phyloP scores from a whole-genome alignment of 1,139 yeast genomes.

The Dujonia santamariae region DNA sequence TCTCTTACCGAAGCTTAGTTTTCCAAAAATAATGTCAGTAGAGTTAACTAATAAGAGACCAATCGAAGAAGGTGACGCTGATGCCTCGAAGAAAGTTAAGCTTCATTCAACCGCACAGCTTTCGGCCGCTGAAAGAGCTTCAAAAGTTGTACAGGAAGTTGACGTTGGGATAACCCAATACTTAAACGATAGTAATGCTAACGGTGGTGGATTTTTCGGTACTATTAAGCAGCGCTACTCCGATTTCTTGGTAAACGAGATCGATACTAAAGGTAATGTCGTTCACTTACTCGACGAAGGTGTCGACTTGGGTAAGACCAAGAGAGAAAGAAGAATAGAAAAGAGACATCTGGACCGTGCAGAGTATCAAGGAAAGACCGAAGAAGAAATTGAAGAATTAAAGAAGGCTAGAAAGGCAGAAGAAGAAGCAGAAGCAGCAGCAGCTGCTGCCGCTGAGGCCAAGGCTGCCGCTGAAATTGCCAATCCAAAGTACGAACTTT shows the following conservation, averaged over 20 bases:
- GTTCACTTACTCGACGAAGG: constrained; percentile 78
- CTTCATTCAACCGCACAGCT: constrained; percentile 4
- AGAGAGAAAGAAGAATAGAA: constrained; percentile 50
- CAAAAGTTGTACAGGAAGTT: constrained; percentile 37
- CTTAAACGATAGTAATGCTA: constrained; percentile 41
- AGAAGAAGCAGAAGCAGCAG: too few relatives aligned
- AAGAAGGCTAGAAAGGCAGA: constrained; percentile 26
- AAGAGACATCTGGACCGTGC: constrained; percentile 38
- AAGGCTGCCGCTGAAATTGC: constrained; percentile 14
- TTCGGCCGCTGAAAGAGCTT: constrained; percentile 10
- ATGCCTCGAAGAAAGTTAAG: constrained; percentile 6
- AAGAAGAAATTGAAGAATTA: constrained; percentile 33
- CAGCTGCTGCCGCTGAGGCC: too few relatives aligned
- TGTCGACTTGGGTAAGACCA: constrained; percentile 48
- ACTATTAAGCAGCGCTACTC: constrained; percentile 83
- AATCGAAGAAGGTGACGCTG: constrained; percentile 5
- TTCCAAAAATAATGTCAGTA: background rate
- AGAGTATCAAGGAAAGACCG: constrained; percentile 32
- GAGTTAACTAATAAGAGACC: constrained; percentile 1
- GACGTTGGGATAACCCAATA: constrained; percentile 87
- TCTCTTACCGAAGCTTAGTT: background rate
- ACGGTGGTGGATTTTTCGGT: constrained; percentile 68
- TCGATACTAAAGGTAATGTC: constrained; percentile 64
- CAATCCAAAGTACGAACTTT: constrained; percentile 41
- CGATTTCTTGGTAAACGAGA: constrained; percentile 93